Evolutionary conservation across 176 grass and related monocot species (phyloP).

Genomic region (Saccharum officinarum): DNA sequence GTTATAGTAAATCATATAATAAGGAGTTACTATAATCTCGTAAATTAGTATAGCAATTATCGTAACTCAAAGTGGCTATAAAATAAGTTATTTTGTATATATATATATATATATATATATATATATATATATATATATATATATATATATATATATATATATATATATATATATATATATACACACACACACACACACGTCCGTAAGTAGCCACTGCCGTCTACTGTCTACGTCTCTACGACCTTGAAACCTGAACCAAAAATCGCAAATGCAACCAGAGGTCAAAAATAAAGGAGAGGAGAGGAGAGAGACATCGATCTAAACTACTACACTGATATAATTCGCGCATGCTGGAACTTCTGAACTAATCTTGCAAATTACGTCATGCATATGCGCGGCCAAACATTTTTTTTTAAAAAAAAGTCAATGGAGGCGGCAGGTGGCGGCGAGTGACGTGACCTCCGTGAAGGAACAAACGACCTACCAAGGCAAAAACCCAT

Average conservation of each 20-base stretch:
- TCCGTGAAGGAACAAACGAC: conserved; percentile 34
- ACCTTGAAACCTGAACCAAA: not conserved
- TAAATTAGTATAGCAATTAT: no score
- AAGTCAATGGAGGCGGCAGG: not conserved
- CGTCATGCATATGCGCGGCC: not conserved
- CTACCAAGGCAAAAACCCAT: not conserved
- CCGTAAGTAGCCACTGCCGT: no score
- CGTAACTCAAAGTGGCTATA: no score
- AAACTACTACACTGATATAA: no score
- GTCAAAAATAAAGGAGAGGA: not conserved
- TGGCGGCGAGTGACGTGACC: conserved; percentile 7
- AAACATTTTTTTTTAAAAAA: not conserved
- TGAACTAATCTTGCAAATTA: not conserved
- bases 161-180: no score
- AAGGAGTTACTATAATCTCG: no score
- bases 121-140: no score
- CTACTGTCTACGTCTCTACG: not conserved
- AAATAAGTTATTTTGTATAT: no score
- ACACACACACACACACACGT: no score
- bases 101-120: no score
- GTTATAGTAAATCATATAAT: no score
- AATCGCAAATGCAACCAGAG: not conserved
- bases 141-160: no score
- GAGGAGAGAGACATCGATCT: not conserved
- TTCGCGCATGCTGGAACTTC: not conserved